Base-by-base conservation (phyloP, 202 grass and related monocot species). In the Carex arenaria region DNA sequence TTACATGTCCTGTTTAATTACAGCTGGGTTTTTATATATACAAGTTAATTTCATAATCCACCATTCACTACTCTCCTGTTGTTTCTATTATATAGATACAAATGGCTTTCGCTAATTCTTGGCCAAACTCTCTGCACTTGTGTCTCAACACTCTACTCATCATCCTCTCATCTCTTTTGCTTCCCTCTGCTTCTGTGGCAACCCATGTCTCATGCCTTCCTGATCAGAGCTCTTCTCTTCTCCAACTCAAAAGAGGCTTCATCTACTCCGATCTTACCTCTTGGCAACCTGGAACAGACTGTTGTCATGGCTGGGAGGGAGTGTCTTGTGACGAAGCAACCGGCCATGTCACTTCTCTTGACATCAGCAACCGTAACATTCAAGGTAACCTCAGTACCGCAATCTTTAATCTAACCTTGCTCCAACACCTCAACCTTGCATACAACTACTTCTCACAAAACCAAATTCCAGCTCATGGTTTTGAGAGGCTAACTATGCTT, bases 241-340 rank as follows among this genome's bases (percentile, higher is more conserved):
- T 92, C 56, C 74, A 73, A 61, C 80, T 91, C 56, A 91, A 89
- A 72, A 43, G 32, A 19, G 73, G 70, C 66, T 85, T 89, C 85
- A 17, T 22, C 18, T 7, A 23, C 9, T 64, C 85, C 42, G 61
- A 69, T 10, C 79, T 89, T 17, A 53, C 69, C 18, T 87, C 79
- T 18, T 92, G 90, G 90, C 85, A 61, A 60, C 34, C 64, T 3
- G 65, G 69, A 36, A 87, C 85, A 23, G 85, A 89, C 69, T 92
- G 90, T 60, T 92, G 87, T 70, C 38, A 2, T 3, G 43, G 0
- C 7, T 92, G 90, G 90, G 66, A 89, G 23, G 87, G 87, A 30
- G 83, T 92, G 7, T 22, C 49, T 42, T 92, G 90, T 18, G 72
- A 81, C 43, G 18, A 31, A 22, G 13, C 34, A 9, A 45, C 72